phyloP scores from a whole-genome alignment of 2,329 filamentous ascomycete genomes.

The Cladophialophora psammophila region DNA sequence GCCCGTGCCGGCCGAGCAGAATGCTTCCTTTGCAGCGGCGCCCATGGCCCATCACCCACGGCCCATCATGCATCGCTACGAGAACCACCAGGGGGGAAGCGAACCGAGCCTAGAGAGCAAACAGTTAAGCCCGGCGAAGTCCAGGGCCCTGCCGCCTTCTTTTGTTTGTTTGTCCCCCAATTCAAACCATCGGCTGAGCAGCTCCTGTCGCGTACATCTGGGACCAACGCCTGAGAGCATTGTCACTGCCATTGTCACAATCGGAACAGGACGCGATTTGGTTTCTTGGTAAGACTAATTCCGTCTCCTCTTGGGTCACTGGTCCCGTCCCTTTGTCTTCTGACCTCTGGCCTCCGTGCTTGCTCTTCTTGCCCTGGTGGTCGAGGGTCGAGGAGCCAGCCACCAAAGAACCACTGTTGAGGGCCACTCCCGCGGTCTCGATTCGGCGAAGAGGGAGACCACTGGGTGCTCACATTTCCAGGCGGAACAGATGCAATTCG shows the following conservation, averaged over 20 bases:
- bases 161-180: background rate
- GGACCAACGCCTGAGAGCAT: background rate
- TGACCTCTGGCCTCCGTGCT: slow-evolving; percentile 13
- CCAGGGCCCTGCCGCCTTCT: background rate
- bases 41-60: background rate
- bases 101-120: slow-evolving; percentile 21
- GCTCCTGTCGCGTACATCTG: slow-evolving; percentile 12
- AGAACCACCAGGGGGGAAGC: slow-evolving; percentile 1
- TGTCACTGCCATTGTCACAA: background rate
- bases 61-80: background rate
- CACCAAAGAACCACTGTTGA: background rate
- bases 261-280: background rate
- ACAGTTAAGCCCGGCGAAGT: slow-evolving; percentile 4
- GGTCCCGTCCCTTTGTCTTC: slow-evolving; percentile 13
- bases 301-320: slow-evolving; percentile 7
- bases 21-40: background rate
- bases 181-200: slow-evolving; percentile 1
- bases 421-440: background rate
- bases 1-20: slow-evolving; percentile 4
- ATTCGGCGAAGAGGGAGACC: background rate
- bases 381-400: background rate
- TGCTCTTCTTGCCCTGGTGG: background rate
- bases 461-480: background rate
- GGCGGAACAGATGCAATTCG: slow-evolving; percentile 9
- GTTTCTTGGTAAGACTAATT: background rate